phyloP scores from a whole-genome alignment of 192 early-diverging fungal species.

The Backusella parvicylindrica region DNA sequence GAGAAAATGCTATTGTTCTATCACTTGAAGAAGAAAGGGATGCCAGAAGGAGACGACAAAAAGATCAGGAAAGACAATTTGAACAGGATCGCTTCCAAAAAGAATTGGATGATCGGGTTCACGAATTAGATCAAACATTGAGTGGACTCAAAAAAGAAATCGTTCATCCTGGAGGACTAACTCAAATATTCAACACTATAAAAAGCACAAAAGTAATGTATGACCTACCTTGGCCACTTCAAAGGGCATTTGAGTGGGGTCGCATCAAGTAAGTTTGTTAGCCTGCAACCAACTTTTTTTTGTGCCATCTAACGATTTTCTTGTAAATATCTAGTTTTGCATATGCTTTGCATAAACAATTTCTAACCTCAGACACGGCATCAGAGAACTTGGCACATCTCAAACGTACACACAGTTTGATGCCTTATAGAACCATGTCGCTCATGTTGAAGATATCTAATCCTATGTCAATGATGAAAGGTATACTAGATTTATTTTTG shows the following conservation, averaged over 20 bases:
- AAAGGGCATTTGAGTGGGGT: constrained; percentile 51
- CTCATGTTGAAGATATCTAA: constrained; percentile 48
- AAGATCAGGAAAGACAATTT: constrained; percentile 38
- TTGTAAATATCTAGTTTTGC: constrained; percentile 38
- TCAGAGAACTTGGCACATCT: constrained; percentile 44
- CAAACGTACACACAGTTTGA: constrained; percentile 46
- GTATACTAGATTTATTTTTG: constrained; percentile 48
- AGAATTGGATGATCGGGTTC: constrained; percentile 37
- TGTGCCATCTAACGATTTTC: neutral
- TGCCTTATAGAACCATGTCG: constrained; percentile 48
- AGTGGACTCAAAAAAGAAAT: constrained; percentile 41
- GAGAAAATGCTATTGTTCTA: constrained; percentile 27
- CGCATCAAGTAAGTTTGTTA: constrained; percentile 35
- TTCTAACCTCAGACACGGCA: constrained; percentile 46
- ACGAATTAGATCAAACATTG: constrained; percentile 41
- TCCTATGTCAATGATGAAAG: constrained; percentile 50
- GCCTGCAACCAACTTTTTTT: neutral
- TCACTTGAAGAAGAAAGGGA: constrained; percentile 35
- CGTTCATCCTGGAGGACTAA: constrained; percentile 35
- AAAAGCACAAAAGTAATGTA: constrained; percentile 26
- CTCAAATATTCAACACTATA: constrained; percentile 17
- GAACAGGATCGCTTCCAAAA: constrained; percentile 37
- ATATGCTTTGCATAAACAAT: constrained; percentile 45
- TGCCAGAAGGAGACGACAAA: constrained; percentile 20
- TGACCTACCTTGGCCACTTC: constrained; percentile 39